A percentile compares a stretch with the other conserved stretches of the same genome.
phyloP scores from a whole-genome alignment of 78 protist genomes.

The Dictyostelium purpureum region DNA sequence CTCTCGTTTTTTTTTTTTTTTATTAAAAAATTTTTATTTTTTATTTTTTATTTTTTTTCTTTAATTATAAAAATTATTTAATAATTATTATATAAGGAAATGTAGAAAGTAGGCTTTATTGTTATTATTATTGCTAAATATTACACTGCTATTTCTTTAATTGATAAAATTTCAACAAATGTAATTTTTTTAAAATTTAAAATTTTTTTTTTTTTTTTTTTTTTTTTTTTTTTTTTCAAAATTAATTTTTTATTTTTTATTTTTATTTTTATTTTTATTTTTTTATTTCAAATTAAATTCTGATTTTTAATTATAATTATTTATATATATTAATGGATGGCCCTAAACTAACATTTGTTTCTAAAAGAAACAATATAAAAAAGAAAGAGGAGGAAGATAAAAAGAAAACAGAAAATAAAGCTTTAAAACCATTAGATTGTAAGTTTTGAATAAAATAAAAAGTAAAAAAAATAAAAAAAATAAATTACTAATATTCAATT shows the following conservation, averaged over 20 bases:
- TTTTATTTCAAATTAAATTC: too few relatives aligned
- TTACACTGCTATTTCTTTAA: too few relatives aligned
- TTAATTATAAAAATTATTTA: too few relatives aligned
- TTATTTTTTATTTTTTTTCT: too few relatives aligned
- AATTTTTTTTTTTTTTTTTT: not conserved
- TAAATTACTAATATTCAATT: not conserved
- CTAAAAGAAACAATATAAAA: not conserved
- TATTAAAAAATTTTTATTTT: too few relatives aligned
- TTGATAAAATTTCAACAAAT: too few relatives aligned
- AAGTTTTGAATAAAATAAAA: not conserved
- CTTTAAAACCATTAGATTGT: not conserved
- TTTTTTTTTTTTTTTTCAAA: not conserved
- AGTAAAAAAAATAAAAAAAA: not conserved
- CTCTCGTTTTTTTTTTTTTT: not conserved
- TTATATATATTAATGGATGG: not conserved
- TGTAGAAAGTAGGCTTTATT: too few relatives aligned
- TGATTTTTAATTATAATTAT: too few relatives aligned
- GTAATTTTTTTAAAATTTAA: not conserved
- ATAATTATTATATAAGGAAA: too few relatives aligned
- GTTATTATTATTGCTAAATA: too few relatives aligned
- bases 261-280: too few relatives aligned
- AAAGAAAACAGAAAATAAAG: not conserved
- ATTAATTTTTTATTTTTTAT: too few relatives aligned
- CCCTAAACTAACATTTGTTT: slow-evolving; percentile 10
- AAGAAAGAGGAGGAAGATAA: not conserved